A percentile compares a stretch with the other conserved stretches of the same genome.
Conservation (phyloP, 1,284 basidiomycete species). For the Cryptococcus wingfieldii region DNA sequence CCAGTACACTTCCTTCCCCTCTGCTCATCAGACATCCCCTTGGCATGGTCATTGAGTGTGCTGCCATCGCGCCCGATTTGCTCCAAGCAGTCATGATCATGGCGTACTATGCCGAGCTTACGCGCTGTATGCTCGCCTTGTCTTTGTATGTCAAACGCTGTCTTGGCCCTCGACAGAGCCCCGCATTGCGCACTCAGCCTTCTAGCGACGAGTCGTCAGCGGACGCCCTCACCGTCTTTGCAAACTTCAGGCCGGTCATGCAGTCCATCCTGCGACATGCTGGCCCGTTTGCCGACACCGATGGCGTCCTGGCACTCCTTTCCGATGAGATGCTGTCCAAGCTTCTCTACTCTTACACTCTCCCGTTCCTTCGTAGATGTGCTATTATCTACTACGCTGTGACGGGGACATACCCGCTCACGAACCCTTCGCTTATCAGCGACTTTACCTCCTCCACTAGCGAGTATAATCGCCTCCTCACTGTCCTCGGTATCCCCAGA, state of each 20-base stretch:
- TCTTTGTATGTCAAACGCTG: constrained; percentile 49
- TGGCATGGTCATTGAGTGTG: constrained; percentile 78
- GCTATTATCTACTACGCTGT: constrained; percentile 79
- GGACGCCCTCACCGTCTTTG: constrained; percentile 35
- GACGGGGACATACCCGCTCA: constrained; percentile 54
- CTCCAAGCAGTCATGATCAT: constrained; percentile 77
- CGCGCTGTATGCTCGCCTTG: constrained; percentile 75
- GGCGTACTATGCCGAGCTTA: constrained; percentile 82
- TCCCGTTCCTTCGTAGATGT: constrained; percentile 89
- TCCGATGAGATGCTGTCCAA: constrained; percentile 61
- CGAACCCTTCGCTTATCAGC: constrained; percentile 56
- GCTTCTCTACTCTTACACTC: constrained; percentile 79
- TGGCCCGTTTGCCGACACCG: constrained; percentile 39
- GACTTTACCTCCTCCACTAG: constrained; percentile 42
- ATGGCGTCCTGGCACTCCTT: constrained; percentile 32
- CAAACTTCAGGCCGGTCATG: constrained; percentile 36
- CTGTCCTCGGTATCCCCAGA: constrained; percentile 69
- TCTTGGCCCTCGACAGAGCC: constrained; percentile 36
- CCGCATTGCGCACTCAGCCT: constrained; percentile 48
- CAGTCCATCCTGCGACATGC: constrained; percentile 48
- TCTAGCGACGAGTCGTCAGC: constrained; percentile 27
- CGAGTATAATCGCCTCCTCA: constrained; percentile 78
- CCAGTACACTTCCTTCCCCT: constrained; percentile 70
- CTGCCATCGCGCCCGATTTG: constrained; percentile 80
- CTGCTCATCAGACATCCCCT: constrained; percentile 82